Base-by-base conservation (phyloP, 768 basidiomycete genomes). In the Leucogyrophana mollusca region DNA sequence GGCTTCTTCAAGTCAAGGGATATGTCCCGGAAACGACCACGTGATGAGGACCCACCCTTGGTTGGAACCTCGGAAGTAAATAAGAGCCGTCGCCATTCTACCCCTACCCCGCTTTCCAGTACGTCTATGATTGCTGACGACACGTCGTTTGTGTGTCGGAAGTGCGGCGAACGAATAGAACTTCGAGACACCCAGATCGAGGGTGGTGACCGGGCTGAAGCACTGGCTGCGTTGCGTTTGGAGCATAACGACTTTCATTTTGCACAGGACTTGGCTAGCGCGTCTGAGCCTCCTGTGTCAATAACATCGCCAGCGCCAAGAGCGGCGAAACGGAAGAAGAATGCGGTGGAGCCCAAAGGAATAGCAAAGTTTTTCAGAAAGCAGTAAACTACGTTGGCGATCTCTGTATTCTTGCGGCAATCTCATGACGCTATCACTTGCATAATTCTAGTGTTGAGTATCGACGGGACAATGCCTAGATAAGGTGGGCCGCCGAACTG, bases 231-330 rank as follows among this genome's bases (percentile, higher is more conserved):
- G 49, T 58, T 80, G 45, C 73, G 72, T 44, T 54, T 77, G 63
- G 94, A 96, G 59, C 94, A 97, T 56, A 76, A 80, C 27, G 94
- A 96, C 66, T 96, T 82, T 63, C 94, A 97, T 64, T 82, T 92
- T 55, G 94, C 94, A 1, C 74, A 83, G 56, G 86, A 90, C 45
- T 60, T 97, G 41, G 77, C 84, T 17, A 74, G 74, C 20, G 69
- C 73, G 43, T 47, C 66, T 41, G 61, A 59, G 16, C 16, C 4
- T 4, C 44, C 38, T 16, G 33, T 9, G 16, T 30, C 45, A 16
- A 36, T 43, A 37, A 21, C 22, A 45, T 32, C 35, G 21, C 47
- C 53, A 33, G 42, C 47, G 25, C 45, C 57, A 45, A 55, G 39
- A 30, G 53, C 51, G 33, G 63, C 59, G 37, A 64, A 62, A 50